Percentiles rank a stretch among this genome's conserved stretches.
phyloP scores from a whole-genome alignment of 1,139 yeast genomes.

The Hemisphaericaspora xylofermentans region DNA sequence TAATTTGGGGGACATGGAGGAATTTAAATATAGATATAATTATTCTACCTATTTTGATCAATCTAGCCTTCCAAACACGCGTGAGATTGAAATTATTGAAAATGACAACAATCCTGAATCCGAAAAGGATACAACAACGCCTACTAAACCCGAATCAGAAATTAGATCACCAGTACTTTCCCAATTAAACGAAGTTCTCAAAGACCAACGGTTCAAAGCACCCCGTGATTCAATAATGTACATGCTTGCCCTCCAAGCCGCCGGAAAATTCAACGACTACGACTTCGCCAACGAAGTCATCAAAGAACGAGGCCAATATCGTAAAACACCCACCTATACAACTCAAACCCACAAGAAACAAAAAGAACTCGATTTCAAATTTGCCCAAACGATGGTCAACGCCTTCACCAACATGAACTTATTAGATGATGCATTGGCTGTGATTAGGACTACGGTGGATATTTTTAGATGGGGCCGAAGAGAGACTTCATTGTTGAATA shows the following conservation, averaged over 20 bases:
- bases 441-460: conserved; percentile 63
- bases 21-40: conserved; percentile 52
- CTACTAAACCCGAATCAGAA: conserved; percentile 7
- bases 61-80: conserved; percentile 21
- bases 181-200: conserved; percentile 7
- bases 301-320: conserved; percentile 73
- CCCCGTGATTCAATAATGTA: conserved; percentile 57
- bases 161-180: conserved; percentile 30
- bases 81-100: conserved; percentile 12
- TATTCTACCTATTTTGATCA: conserved; percentile 44
- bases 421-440: conserved; percentile 67
- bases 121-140: not conserved
- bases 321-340: conserved; percentile 55
- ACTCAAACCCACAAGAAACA: conserved; percentile 36
- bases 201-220: conserved; percentile 19
- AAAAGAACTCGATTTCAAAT: conserved; percentile 58
- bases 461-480: conserved; percentile 73
- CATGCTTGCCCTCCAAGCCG: conserved; percentile 64
- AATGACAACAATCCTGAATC: conserved; percentile 9
- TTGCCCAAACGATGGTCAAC: conserved; percentile 65
- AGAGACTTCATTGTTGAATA: conserved; percentile 48
- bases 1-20: conserved; percentile 43
- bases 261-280: conserved; percentile 52
- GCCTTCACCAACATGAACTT: conserved; percentile 52
- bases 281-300: conserved; percentile 66